A percentile compares a stretch with the other conserved stretches of the same genome.
phyloP scores from a whole-genome alignment of 192 early-diverging fungal species.

The Backusella tuberculispora region DNA sequence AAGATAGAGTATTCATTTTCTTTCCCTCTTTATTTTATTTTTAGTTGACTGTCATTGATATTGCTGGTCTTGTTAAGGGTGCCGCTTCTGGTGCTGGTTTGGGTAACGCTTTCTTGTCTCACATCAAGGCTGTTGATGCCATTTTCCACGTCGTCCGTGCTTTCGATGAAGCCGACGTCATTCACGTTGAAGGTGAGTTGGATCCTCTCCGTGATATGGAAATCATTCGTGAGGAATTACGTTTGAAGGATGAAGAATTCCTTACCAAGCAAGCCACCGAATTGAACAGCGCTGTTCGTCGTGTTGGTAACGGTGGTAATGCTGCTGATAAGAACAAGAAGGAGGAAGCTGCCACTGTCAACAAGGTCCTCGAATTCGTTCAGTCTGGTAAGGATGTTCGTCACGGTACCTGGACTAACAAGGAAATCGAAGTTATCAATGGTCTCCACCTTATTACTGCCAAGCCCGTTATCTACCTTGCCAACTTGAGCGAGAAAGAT shows the following conservation, averaged over 20 bases:
- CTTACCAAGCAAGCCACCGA: conserved; percentile 75
- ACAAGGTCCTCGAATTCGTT: conserved; percentile 82
- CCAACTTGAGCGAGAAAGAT: conserved; percentile 89
- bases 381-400: conserved; percentile 82
- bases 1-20: neutral
- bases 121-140: conserved; percentile 86
- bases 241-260: conserved; percentile 88
- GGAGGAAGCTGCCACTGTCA: conserved; percentile 73
- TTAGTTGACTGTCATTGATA: conserved; percentile 93
- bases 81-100: conserved; percentile 77
- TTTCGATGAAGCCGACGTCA: conserved; percentile 93
- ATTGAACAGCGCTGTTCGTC: conserved; percentile 66
- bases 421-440: conserved; percentile 92
- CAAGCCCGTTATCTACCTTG: conserved; percentile 95
- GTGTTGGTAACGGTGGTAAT: conserved; percentile 77
- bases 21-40: neutral
- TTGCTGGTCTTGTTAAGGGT: conserved; percentile 97
- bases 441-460: conserved; percentile 84
- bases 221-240: conserved; percentile 94
- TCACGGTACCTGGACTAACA: conserved; percentile 87
- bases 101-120: conserved; percentile 94
- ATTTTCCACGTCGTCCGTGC: conserved; percentile 87
- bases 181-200: conserved; percentile 89
- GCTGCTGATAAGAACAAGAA: conserved; percentile 88
- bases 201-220: conserved; percentile 92